Conservation (phyloP, 176 grass and related monocot genomes). For the Dactylis glomerata region DNA sequence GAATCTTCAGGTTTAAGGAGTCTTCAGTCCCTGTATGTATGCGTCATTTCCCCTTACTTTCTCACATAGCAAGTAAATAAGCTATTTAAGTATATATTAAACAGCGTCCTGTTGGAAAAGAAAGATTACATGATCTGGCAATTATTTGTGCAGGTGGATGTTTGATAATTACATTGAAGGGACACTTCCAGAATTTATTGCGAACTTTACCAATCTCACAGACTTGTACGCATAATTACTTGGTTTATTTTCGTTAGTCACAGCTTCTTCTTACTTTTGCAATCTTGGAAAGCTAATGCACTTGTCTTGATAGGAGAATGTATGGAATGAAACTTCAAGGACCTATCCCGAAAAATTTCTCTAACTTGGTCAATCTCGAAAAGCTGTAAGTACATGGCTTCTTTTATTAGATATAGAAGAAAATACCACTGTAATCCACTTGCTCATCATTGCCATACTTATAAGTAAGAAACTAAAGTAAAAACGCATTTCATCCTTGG, state of each 20-base stretch:
- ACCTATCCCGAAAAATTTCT: slow-evolving; percentile 44
- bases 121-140: not conserved
- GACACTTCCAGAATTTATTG: slow-evolving; percentile 40
- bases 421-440: not conserved
- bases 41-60: not conserved
- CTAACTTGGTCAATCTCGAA: slow-evolving; percentile 42
- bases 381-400: slow-evolving; percentile 42
- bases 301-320: slow-evolving; percentile 44
- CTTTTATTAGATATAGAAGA: not conserved
- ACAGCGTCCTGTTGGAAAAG: not conserved
- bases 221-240: slow-evolving; percentile 42
- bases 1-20: slow-evolving; percentile 17
- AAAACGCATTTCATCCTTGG: not conserved
- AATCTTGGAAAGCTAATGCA: not conserved
- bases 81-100: not conserved
- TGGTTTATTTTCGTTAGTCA: slow-evolving; percentile 4
- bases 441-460: not conserved
- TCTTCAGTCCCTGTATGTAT: slow-evolving; percentile 50
- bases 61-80: slow-evolving; percentile 1
- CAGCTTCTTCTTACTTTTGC: not conserved
- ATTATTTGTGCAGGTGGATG: slow-evolving; percentile 48
- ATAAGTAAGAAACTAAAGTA: not conserved
- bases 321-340: slow-evolving; percentile 55
- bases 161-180: slow-evolving; percentile 59
- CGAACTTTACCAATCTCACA: slow-evolving; percentile 37